These are phyloP conservation scores for Penicillium malachiteum DNA, from an alignment of 495 filamentous ascomycete species.

Conservation along the genomic window DNA sequence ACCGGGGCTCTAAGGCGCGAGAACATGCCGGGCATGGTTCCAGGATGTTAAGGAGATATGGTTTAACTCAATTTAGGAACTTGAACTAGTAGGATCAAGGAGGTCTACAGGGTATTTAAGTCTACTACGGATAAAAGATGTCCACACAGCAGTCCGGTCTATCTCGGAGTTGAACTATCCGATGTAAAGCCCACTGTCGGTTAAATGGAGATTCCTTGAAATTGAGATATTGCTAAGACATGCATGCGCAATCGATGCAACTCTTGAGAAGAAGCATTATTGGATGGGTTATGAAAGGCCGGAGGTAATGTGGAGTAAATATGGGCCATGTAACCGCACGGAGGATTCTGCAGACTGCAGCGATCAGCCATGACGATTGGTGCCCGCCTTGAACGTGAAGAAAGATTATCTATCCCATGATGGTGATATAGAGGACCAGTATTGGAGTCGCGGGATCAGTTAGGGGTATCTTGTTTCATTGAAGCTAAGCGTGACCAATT, in stretches of 20 bases:
- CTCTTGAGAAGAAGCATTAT: not conserved
- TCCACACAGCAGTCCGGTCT: too few species aligned
- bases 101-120: not conserved
- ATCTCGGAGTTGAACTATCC: too few species aligned
- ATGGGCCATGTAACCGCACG: not conserved
- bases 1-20: not conserved
- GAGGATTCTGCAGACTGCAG: not conserved
- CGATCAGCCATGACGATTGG: not conserved
- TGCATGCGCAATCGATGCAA: not conserved
- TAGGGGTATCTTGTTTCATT: not conserved
- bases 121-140: not conserved
- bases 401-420: too few species aligned
- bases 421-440: too few species aligned
- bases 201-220: not conserved
- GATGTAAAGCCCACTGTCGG: not conserved
- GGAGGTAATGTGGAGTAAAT: conserved; percentile 3
- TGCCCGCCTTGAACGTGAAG: not conserved
- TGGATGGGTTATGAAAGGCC: not conserved
- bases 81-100: too few species aligned
- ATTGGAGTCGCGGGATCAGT: not conserved
- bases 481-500: too few species aligned
- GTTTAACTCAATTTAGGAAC: too few species aligned
- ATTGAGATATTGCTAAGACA: not conserved
- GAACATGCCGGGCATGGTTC: conserved; percentile 1
- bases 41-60: not conserved